Evolutionary conservation across 169 alveolate species (phyloP).

Genomic region (Cyclospora cayetanensis): DNA sequence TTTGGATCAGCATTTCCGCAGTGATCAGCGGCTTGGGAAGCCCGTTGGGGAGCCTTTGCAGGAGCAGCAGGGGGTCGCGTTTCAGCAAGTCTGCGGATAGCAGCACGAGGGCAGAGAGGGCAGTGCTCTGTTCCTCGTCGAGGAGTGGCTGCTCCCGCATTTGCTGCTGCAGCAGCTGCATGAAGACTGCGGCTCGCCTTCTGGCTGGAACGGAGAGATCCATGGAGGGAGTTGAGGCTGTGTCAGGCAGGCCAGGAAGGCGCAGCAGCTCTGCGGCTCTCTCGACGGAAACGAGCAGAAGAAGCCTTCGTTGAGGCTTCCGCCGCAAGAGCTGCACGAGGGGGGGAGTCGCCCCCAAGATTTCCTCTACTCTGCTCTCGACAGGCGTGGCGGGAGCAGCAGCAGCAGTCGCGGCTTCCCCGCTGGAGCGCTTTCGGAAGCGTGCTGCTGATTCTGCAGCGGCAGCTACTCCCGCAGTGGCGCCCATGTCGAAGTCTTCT

Average conservation of each 20-base stretch:
- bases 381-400: neutral
- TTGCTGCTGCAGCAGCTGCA: conserved; percentile 50
- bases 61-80: conserved; percentile 22
- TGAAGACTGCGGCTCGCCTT: neutral
- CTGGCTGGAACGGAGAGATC: neutral
- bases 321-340: conserved; percentile 53
- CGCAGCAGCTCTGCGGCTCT: conserved; percentile 53
- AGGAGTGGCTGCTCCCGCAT: conserved; percentile 27
- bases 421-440: neutral
- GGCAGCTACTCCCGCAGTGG: conserved; percentile 17
- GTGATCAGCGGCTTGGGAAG: neutral
- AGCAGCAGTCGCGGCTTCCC: neutral
- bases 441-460: conserved; percentile 47
- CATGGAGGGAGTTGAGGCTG: neutral
- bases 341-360: conserved; percentile 17
- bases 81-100: conserved; percentile 20
- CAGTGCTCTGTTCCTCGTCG: conserved; percentile 8
- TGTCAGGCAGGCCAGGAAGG: neutral
- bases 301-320: conserved; percentile 10
- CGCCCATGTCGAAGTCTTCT: neutral
- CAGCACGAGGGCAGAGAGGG: conserved; percentile 5
- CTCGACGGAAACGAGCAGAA: neutral
- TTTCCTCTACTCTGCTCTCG: conserved; percentile 11
- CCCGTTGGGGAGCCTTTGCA: conserved; percentile 38
- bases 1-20: conserved; percentile 28